Evolutionary conservation across 2,329 filamentous ascomycete species (phyloP).

Genomic region (Monosporascus ibericus): DNA sequence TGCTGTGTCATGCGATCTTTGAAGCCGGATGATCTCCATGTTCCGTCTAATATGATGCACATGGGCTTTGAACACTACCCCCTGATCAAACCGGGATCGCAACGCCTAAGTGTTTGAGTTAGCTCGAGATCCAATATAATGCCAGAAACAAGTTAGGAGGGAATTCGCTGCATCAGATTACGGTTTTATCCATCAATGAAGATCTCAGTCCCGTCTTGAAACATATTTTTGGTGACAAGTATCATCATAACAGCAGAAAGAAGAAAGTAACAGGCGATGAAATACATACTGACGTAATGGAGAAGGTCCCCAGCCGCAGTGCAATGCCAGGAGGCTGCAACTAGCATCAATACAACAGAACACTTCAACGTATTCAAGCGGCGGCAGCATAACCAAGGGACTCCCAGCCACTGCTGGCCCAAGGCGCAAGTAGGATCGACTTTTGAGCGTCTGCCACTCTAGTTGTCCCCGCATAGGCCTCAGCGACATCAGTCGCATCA

Average conservation of each 20-base stretch:
- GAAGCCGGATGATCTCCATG: too few relatives aligned
- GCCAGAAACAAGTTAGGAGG: too few relatives aligned
- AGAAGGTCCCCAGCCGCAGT: background rate
- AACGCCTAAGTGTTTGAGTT: too few relatives aligned
- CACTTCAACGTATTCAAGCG: constrained; percentile 10
- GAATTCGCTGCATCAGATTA: constrained; percentile 12
- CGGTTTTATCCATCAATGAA: constrained; percentile 23
- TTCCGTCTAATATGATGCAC: too few relatives aligned
- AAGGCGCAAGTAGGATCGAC: constrained; percentile 76
- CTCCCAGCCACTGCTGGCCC: constrained; percentile 62
- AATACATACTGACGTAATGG: constrained; percentile 8
- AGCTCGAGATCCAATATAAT: too few relatives aligned
- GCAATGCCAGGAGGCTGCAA: background rate
- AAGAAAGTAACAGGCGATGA: background rate
- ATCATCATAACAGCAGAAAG: constrained; percentile 22
- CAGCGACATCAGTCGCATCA: constrained; percentile 62
- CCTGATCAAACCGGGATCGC: too few relatives aligned
- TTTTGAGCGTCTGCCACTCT: constrained; percentile 67
- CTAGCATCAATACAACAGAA: background rate
- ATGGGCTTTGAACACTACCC: too few relatives aligned
- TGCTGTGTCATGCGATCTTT: too few relatives aligned
- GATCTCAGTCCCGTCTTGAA: constrained; percentile 30
- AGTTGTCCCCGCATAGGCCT: constrained; percentile 69
- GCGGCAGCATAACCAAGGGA: constrained; percentile 39
- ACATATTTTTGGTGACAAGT: constrained; percentile 25